A percentile compares a stretch with the other conserved stretches of the same genome.
Conservation (phyloP, 148 eudicot species). For the Spergularia bocconei region DNA sequence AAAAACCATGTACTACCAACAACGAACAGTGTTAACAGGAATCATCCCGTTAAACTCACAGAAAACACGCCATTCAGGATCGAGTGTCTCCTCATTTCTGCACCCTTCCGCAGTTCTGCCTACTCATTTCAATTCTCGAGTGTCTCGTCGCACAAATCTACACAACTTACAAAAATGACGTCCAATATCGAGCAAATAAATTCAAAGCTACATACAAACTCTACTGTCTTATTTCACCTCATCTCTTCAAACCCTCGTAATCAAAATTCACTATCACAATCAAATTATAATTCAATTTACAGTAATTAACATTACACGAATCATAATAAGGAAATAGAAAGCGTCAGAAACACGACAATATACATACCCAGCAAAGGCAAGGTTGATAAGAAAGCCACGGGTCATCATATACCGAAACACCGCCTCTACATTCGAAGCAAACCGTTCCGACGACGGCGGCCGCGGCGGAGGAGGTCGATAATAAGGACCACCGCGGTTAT, state of each 20-base stretch:
- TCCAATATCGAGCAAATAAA: no score
- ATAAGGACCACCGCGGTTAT: slow-evolving; percentile 28
- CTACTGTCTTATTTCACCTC: no score
- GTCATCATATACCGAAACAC: slow-evolving; percentile 50
- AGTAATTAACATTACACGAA: not conserved
- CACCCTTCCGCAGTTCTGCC: no score
- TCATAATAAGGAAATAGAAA: not conserved
- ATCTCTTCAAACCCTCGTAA: no score
- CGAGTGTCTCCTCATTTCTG: no score
- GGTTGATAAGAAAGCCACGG: slow-evolving; percentile 55
- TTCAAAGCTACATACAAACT: no score
- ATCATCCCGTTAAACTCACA: not conserved
- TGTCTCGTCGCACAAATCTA: no score
- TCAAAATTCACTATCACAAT: not conserved
- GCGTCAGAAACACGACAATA: not conserved
- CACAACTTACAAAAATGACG: no score
- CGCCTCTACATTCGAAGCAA: slow-evolving; percentile 41
- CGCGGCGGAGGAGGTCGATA: slow-evolving; percentile 14
- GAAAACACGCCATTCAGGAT: not conserved
- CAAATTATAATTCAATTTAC: not conserved
- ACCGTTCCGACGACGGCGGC: slow-evolving; percentile 25
- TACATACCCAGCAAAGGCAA: slow-evolving; percentile 61
- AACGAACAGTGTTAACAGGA: no score
- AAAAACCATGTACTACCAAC: not conserved
- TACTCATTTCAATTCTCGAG: no score